Conservation (phyloP, 192 early-diverging fungal genomes). For the Dimargaris xerosporica region DNA sequence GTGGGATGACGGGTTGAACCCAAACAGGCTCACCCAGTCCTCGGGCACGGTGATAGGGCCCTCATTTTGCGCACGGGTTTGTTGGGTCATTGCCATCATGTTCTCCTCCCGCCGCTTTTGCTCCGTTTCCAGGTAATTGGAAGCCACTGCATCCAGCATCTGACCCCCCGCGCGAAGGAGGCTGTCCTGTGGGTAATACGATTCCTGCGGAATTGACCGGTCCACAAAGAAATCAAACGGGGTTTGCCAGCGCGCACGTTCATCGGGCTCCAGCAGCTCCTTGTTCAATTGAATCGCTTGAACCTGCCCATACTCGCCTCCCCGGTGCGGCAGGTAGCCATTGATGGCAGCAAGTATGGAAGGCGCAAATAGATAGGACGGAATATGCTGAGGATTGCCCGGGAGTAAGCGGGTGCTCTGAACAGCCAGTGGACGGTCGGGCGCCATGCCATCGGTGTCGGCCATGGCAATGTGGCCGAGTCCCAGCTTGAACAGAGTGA, state of each 20-base stretch:
- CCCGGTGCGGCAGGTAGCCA: neutral
- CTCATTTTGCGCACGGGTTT: neutral
- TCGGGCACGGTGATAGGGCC: neutral
- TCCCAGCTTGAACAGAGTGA: slow-evolving; percentile 2
- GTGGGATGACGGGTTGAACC: neutral
- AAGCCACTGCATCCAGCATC: neutral
- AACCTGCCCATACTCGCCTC: neutral
- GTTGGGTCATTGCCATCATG: neutral
- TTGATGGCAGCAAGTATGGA: neutral
- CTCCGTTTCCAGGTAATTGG: slow-evolving; percentile 5
- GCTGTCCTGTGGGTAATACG: neutral
- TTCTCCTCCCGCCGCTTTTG: slow-evolving; percentile 1
- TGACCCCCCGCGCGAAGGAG: neutral
- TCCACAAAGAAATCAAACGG: slow-evolving; percentile 1
- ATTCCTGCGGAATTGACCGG: neutral
- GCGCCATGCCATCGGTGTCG: neutral
- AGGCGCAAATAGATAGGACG: neutral
- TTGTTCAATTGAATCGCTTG: neutral
- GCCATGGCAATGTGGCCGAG: slow-evolving; percentile 5
- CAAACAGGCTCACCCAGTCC: slow-evolving; percentile 10
- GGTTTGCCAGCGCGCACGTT: neutral
- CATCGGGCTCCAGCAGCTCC: neutral
- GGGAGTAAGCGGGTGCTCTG: neutral
- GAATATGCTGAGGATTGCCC: neutral
- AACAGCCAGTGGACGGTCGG: neutral